Evolutionary conservation across 208 protist species (phyloP), one percentile per base, ranked within the genome.

Genomic region (Trypanosoma melophagium): DNA sequence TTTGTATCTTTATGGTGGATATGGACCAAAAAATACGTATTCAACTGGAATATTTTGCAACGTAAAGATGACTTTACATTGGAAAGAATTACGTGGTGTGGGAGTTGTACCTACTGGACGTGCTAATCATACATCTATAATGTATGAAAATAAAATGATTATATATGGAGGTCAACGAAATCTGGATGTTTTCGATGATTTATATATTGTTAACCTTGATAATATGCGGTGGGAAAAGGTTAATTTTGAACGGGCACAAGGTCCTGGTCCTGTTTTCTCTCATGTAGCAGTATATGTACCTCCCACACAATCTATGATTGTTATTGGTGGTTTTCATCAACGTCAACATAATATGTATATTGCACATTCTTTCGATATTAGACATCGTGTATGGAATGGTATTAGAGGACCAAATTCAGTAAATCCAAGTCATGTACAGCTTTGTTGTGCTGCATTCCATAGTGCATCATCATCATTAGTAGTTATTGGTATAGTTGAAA

Each of bases 251-350:
- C 60, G 70, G 56, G 62, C 63, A 31, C 81, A 90, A 51, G 78
- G 86, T 4, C 90, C 90, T 9, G 90, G 90, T 8, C 82, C 87
- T 17, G 68, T 92, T 14, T 96, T 96, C 57, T 80, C 90, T 4
- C 90, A 96, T 76, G 66, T 70, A 21, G 88, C 89, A 28, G 78
- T 94, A 0, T 83, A 90, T 64, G 66, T 94, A 16, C 77, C 87
- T 3, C 56, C 79, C 3, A 81, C 74, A 17, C 61, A 87, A 16
- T 76, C 65, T 60, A 90, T 96, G 79, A 59, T 90, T 22, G 74
- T 96, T 44, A 59, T 96, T n/a, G 90, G 90, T 53, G 90, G 90
- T 31, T 84, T 94, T 62, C 90, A 96, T 58, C 86, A 93, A 45
- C 80, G 86, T 47, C 76, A 90, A 73, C 80, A 92, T 67, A 94